A percentile compares a stretch with the other conserved stretches of the same genome.
Conservation (phyloP, 2,329 filamentous ascomycete genomes). For the Emmonsia crescens region DNA sequence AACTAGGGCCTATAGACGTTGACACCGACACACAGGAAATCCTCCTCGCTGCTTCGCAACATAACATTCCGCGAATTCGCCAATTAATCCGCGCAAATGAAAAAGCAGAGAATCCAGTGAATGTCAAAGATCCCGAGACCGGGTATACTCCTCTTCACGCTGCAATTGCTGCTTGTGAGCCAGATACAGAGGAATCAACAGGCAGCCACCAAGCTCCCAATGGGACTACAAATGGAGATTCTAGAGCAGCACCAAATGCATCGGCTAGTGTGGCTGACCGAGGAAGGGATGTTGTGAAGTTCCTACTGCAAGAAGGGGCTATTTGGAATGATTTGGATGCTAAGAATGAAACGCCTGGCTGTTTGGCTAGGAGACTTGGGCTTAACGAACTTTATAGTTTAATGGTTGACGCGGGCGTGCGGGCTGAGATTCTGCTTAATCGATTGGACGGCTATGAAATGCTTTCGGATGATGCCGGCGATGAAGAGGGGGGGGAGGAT, state of each 20-base stretch:
- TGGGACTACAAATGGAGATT: conserved; percentile 15
- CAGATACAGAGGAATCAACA: conserved; percentile 12
- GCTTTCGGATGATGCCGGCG: conserved; percentile 42
- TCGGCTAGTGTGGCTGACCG: conserved; percentile 39
- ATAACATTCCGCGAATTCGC: conserved; percentile 57
- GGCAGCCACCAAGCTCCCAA: conserved; percentile 16
- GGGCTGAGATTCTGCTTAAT: conserved; percentile 77
- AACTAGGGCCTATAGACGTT: conserved; percentile 18
- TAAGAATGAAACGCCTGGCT: conserved; percentile 83
- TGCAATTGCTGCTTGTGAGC: conserved; percentile 65
- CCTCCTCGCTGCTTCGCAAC: conserved; percentile 55
- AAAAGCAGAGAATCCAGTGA: conserved; percentile 45
- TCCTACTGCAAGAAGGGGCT: conserved; percentile 75
- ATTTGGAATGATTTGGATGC: conserved; percentile 95
- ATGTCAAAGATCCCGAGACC: conserved; percentile 72
- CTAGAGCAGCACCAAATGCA: conserved; percentile 18
- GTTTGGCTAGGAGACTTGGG: conserved; percentile 62
- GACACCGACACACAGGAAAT: conserved; percentile 45
- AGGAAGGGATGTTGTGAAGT: conserved; percentile 56
- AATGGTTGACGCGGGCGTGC: conserved; percentile 79
- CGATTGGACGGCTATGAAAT: conserved; percentile 72
- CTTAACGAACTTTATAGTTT: conserved; percentile 62
- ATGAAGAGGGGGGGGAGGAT: conserved; percentile 27
- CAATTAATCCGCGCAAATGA: conserved; percentile 51
- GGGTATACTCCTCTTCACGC: conserved; percentile 83